These are phyloP conservation scores for Mycena chlorophos DNA, from an alignment of 768 basidiomycete genomes.

Conservation along the genomic window DNA sequence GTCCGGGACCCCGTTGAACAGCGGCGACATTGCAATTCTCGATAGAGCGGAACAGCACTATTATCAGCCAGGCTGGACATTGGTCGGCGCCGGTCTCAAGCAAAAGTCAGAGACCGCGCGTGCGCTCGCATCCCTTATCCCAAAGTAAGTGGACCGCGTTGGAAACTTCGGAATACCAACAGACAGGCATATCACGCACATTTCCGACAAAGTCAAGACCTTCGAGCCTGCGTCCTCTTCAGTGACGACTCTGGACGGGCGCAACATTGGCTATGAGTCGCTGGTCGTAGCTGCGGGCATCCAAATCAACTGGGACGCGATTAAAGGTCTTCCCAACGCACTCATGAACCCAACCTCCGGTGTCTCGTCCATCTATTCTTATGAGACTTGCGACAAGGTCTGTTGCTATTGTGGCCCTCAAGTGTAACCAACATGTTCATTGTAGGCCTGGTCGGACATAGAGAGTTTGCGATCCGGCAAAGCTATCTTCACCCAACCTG, in stretches of 20 bases:
- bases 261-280: constrained; percentile 74
- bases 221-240: constrained; percentile 79
- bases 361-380: constrained; percentile 92
- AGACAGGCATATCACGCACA: constrained; percentile 66
- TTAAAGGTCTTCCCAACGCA: constrained; percentile 73
- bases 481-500: constrained; percentile 94
- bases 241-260: constrained; percentile 70
- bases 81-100: constrained; percentile 86
- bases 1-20: constrained; percentile 64
- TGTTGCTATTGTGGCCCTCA: background rate
- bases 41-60: constrained; percentile 82
- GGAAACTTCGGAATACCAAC: too few relatives aligned
- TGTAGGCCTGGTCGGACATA: constrained; percentile 69
- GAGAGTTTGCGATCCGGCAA: constrained; percentile 72
- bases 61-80: constrained; percentile 79
- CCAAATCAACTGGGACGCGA: constrained; percentile 78
- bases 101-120: constrained; percentile 68
- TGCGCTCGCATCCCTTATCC: constrained; percentile 69
- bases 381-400: constrained; percentile 84
- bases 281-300: constrained; percentile 89
- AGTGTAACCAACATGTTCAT: background rate
- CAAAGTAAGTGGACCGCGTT: too few relatives aligned
- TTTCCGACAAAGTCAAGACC: constrained; percentile 66
- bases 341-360: constrained; percentile 75
- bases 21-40: constrained; percentile 82